A percentile compares a stretch with the other conserved stretches of the same genome.
phyloP scores from a whole-genome alignment of 305 asterid species.

The Stenogyne calaminthoides region DNA sequence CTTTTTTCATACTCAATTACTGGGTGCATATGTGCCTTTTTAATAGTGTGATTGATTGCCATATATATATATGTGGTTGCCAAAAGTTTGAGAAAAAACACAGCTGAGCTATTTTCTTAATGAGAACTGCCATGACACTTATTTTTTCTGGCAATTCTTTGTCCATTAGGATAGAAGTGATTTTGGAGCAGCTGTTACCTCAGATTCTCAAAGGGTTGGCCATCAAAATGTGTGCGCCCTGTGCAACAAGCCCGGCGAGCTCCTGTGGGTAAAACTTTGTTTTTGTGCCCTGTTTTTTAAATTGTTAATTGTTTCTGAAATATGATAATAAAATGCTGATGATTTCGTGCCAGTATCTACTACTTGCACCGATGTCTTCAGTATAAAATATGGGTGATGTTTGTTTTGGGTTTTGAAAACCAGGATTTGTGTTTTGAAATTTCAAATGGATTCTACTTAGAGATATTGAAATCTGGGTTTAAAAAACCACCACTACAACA shows the following conservation, averaged over 20 bases:
- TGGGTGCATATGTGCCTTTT: constrained; percentile 14
- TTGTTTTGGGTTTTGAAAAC: too few relatives aligned
- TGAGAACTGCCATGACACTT: constrained; percentile 18
- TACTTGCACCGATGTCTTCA: constrained; percentile 17
- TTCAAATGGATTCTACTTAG: too few relatives aligned
- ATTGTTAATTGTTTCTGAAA: constrained; percentile 17
- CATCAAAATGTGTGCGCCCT: constrained; percentile 43
- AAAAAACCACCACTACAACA: too few relatives aligned
- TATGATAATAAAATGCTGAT: constrained; percentile 17
- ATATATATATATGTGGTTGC: constrained; percentile 19
- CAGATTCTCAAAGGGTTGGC: constrained; percentile 37
- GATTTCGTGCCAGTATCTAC: constrained; percentile 20
- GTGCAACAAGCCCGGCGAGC: constrained; percentile 66
- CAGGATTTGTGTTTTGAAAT: too few relatives aligned
- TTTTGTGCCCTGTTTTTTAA: constrained; percentile 27
- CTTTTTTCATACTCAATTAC: constrained; percentile 4
- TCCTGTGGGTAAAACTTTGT: constrained; percentile 70
- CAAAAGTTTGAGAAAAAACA: constrained; percentile 23
- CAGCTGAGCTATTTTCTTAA: not conserved
- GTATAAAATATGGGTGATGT: constrained; percentile 9
- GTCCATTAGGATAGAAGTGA: constrained; percentile 55
- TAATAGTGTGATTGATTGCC: constrained; percentile 14
- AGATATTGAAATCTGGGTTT: too few relatives aligned
- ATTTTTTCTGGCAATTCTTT: constrained; percentile 34
- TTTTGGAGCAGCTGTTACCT: constrained; percentile 49